Evolutionary conservation across 495 filamentous ascomycete species (phyloP).

Genomic region (Glutinoglossum americanum): DNA sequence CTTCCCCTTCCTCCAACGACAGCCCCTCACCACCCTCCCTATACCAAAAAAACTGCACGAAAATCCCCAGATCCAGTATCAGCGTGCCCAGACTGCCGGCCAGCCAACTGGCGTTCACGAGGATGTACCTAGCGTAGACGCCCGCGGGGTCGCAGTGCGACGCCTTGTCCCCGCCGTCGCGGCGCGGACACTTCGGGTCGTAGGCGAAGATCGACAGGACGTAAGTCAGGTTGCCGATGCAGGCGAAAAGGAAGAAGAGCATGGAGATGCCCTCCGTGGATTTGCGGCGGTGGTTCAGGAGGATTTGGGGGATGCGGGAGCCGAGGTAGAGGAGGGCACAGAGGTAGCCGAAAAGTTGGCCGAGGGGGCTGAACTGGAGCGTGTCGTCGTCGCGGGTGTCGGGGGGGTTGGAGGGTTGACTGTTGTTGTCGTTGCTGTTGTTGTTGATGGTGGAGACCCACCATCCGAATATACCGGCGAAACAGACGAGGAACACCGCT

Average conservation of each 20-base stretch:
- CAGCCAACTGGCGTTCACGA: conserved; percentile 77
- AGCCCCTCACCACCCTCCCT: conserved; percentile 11
- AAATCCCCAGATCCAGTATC: conserved; percentile 63
- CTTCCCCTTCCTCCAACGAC: no score
- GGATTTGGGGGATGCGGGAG: conserved; percentile 65
- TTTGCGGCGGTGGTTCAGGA: conserved; percentile 77
- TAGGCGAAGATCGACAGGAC: conserved; percentile 81
- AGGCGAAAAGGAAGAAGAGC: conserved; percentile 92
- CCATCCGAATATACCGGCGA: conserved; percentile 70
- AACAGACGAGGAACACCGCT: conserved; percentile 56
- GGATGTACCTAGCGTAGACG: conserved; percentile 57
- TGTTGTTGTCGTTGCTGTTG: conserved; percentile 4
- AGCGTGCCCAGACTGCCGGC: conserved; percentile 76
- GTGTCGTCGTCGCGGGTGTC: conserved; percentile 8
- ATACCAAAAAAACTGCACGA: conserved; percentile 84
- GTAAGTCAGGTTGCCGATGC: conserved; percentile 82
- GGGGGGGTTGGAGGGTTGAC: no score
- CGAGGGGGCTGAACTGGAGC: conserved; percentile 46
- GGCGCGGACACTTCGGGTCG: conserved; percentile 44
- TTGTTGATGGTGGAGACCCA: conserved; percentile 29
- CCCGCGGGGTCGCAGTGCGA: conserved; percentile 23
- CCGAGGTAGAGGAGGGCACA: conserved; percentile 78
- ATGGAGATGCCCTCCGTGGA: conserved; percentile 77
- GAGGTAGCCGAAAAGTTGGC: conserved; percentile 71
- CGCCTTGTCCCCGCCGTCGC: not conserved